Evolutionary conservation across 768 basidiomycete species (phyloP).

Genomic region (Cystofilobasidium capitatum): DNA sequence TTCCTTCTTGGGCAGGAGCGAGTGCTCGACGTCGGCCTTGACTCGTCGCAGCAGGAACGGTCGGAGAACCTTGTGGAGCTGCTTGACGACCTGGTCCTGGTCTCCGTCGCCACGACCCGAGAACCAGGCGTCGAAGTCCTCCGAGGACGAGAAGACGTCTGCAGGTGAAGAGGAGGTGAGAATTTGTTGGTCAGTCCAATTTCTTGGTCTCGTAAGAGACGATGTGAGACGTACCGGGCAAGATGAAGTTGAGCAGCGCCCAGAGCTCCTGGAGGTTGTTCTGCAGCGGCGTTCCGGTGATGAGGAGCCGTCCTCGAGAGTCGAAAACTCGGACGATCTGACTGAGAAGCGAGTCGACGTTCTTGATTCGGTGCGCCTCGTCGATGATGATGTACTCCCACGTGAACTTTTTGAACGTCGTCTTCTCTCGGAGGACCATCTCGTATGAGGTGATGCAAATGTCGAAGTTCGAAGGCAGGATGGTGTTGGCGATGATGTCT

Average conservation of each 20-base stretch:
- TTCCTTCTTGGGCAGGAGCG: constrained; percentile 90
- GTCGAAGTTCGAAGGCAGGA: constrained; percentile 82
- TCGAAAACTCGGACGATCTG: constrained; percentile 88
- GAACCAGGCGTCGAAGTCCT: constrained; percentile 86
- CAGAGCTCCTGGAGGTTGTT: constrained; percentile 96
- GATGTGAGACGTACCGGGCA: constrained; percentile 61
- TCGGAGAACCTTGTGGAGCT: constrained; percentile 88
- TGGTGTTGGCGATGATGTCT: constrained; percentile 62
- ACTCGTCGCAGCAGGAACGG: constrained; percentile 90
- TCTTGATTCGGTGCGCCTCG: constrained; percentile 98
- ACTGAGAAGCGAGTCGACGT: constrained; percentile 87
- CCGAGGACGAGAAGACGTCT: constrained; percentile 42
- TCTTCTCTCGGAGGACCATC: constrained; percentile 89
- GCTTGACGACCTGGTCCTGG: constrained; percentile 88
- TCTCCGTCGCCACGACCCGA: constrained; percentile 64
- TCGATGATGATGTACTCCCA: constrained; percentile 98
- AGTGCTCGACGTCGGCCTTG: constrained; percentile 95
- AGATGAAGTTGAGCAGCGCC: constrained; percentile 90
- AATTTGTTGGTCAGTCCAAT: background rate
- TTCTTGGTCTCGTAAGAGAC: constrained; percentile 60
- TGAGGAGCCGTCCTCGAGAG: constrained; percentile 78
- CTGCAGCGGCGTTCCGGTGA: constrained; percentile 93
- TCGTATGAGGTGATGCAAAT: constrained; percentile 95
- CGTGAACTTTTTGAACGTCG: constrained; percentile 82
- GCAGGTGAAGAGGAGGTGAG: background rate